A percentile compares a stretch with the other conserved stretches of the same genome.
These are phyloP conservation scores for Geranium brycei DNA, from an alignment of 345 rosid genomes.

Conservation along the genomic window DNA sequence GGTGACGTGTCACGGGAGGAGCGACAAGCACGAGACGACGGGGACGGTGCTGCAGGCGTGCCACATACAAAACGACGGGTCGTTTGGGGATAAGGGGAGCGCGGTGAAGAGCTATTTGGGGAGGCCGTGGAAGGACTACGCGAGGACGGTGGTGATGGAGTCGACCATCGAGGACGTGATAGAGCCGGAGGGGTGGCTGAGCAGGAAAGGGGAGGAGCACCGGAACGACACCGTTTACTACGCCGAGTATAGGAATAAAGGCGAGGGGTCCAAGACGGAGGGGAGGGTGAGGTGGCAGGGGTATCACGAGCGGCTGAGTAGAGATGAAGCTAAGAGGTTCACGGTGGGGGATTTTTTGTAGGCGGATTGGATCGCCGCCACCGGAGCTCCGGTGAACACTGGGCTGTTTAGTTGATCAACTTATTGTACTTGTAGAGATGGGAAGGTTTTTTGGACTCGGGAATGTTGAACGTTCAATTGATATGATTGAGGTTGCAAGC, in stretches of 20 bases:
- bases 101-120: conserved; percentile 53
- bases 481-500: too few species aligned
- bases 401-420: conserved; percentile 13
- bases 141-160: conserved; percentile 69
- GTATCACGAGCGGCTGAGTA: conserved; percentile 25
- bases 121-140: conserved; percentile 59
- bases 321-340: conserved; percentile 39
- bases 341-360: conserved; percentile 50
- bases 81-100: conserved; percentile 26
- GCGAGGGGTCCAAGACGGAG: conserved; percentile 34
- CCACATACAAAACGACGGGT: conserved; percentile 32
- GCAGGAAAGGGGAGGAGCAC: conserved; percentile 44
- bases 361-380: conserved; percentile 37
- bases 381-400: conserved; percentile 27
- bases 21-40: conserved; percentile 43
- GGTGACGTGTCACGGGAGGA: conserved; percentile 59
- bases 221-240: conserved; percentile 36
- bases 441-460: too few species aligned
- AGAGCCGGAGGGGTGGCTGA: conserved; percentile 62
- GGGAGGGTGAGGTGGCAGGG: conserved; percentile 74
- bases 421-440: not conserved
- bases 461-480: too few species aligned
- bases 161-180: conserved; percentile 49
- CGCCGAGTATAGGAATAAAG: conserved; percentile 57
- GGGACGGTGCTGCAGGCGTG: conserved; percentile 72